These are phyloP conservation scores for Mallotus japonicus DNA, from an alignment of 441 rosid species.

Conservation along the genomic window DNA sequence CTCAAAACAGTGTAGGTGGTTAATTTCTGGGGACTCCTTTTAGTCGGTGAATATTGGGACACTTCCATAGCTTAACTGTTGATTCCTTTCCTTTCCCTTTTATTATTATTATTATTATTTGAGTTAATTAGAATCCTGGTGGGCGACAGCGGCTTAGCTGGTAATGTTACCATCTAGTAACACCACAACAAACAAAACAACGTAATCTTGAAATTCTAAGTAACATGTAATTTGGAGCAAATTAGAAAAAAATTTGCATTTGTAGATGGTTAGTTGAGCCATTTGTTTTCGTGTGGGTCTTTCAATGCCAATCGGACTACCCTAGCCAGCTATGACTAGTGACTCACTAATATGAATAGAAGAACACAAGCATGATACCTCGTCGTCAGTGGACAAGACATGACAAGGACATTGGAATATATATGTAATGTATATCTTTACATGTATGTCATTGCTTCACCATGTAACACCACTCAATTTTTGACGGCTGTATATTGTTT, in stretches of 20 bases:
- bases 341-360: not conserved
- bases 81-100: not conserved
- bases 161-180: too few relatives aligned
- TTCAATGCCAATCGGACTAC: not conserved
- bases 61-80: too few relatives aligned
- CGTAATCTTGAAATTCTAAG: not conserved
- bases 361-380: not conserved
- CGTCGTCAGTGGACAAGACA: not conserved
- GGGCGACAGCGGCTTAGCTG: too few relatives aligned
- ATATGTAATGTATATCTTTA: not conserved
- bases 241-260: too few relatives aligned
- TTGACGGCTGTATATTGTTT: too few relatives aligned
- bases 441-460: not conserved
- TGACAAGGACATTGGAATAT: not conserved
- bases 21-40: too few relatives aligned
- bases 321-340: not conserved
- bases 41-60: too few relatives aligned
- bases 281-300: not conserved
- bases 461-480: not conserved
- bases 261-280: not conserved
- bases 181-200: not conserved
- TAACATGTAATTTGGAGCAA: not conserved
- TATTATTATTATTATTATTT: not conserved
- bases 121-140: too few relatives aligned
- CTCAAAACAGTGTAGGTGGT: too few relatives aligned